These are phyloP conservation scores for Shiraia bambusicola DNA, from an alignment of 2,329 filamentous ascomycete genomes.

Conservation along the genomic window DNA sequence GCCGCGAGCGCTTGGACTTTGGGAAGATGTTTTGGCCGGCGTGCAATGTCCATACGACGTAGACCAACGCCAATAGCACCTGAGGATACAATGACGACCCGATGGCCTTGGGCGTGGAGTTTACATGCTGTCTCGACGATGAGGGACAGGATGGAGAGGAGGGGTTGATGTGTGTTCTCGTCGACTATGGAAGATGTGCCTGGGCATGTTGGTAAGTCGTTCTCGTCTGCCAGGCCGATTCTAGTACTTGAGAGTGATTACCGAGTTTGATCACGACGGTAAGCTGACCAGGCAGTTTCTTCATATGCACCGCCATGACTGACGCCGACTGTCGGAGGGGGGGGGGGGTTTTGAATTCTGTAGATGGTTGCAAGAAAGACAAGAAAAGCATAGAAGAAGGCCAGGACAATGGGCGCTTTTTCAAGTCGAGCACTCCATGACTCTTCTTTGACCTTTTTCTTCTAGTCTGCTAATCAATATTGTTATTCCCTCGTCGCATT, in stretches of 20 bases:
- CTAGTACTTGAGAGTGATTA: slow-evolving; percentile 47
- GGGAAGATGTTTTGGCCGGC: slow-evolving; percentile 85
- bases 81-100: slow-evolving; percentile 93
- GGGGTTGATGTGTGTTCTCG: slow-evolving; percentile 89
- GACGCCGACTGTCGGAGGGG: neutral
- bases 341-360: too few relatives aligned
- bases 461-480: slow-evolving; percentile 10
- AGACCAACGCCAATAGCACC: slow-evolving; percentile 95
- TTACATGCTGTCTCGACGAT: slow-evolving; percentile 94
- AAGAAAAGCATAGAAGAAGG: neutral
- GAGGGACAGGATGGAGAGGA: slow-evolving; percentile 83
- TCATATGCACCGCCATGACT: slow-evolving; percentile 39
- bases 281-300: slow-evolving; percentile 59
- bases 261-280: slow-evolving; percentile 87
- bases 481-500: slow-evolving; percentile 20
- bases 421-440: slow-evolving; percentile 16
- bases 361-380: neutral
- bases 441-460: too few relatives aligned
- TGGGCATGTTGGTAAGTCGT: slow-evolving; percentile 48
- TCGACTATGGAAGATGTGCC: slow-evolving; percentile 99
- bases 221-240: slow-evolving; percentile 20
- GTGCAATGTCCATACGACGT: slow-evolving; percentile 82
- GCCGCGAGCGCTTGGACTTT: slow-evolving; percentile 91
- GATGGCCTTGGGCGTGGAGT: slow-evolving; percentile 85
- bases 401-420: slow-evolving; percentile 2